Evolutionary conservation across 169 alveolate species (phyloP).

Genomic region (Eimeria necatrix): DNA sequence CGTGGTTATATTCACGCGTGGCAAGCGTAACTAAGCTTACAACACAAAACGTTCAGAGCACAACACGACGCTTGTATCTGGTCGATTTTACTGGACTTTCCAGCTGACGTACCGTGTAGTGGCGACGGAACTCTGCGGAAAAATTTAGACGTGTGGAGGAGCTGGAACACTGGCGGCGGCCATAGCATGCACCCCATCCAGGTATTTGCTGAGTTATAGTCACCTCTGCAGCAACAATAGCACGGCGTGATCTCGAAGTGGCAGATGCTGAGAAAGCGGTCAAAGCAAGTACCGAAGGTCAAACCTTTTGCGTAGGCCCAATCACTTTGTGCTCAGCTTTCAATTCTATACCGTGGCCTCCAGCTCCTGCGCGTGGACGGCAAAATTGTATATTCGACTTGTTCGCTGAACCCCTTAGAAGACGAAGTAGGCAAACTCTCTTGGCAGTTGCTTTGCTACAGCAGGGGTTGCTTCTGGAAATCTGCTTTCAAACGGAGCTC

Average conservation of each 20-base stretch:
- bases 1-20: neutral
- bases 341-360: slow-evolving; percentile 92
- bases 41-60: neutral
- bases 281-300: slow-evolving; percentile 68
- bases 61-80: neutral
- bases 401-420: slow-evolving; percentile 96
- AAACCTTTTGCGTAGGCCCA: slow-evolving; percentile 88
- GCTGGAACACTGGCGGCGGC: slow-evolving; percentile 76
- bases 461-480: too few relatives aligned
- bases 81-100: neutral
- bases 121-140: slow-evolving; percentile 98
- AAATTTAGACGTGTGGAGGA: slow-evolving; percentile 92
- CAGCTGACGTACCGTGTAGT: slow-evolving; percentile 97
- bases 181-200: slow-evolving; percentile 76
- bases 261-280: too few relatives aligned
- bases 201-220: slow-evolving; percentile 87
- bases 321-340: slow-evolving; percentile 83
- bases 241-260: too few relatives aligned
- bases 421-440: slow-evolving; percentile 91
- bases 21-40: too few relatives aligned
- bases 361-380: slow-evolving; percentile 91
- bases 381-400: slow-evolving; percentile 94
- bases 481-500: too few relatives aligned
- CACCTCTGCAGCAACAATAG: too few relatives aligned
- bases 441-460: too few relatives aligned